phyloP scores from a whole-genome alignment of 1,139 yeast genomes.

The Diutina neorugosa region DNA sequence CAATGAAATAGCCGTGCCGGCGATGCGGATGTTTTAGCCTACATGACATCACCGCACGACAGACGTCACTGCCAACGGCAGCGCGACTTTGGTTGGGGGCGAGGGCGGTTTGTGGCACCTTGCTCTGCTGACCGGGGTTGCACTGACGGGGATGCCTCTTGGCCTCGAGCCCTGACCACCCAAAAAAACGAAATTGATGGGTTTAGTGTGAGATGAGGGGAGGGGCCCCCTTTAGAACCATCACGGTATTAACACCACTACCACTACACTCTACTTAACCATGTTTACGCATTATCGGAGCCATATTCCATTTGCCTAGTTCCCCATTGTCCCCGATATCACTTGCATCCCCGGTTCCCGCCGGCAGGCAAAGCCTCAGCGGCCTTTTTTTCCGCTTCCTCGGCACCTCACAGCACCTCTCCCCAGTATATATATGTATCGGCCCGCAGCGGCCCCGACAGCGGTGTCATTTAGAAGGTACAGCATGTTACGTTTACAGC shows the following conservation, averaged over 20 bases:
- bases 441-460: background rate
- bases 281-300: no score
- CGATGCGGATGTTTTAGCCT: background rate
- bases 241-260: no score
- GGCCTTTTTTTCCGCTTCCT: background rate
- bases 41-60: background rate
- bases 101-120: background rate
- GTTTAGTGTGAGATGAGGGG: background rate
- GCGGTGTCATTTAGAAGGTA: background rate
- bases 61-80: background rate
- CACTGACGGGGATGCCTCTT: no score
- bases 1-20: background rate
- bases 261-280: no score
- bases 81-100: background rate
- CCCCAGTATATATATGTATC: background rate
- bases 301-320: no score
- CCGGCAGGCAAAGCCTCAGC: background rate
- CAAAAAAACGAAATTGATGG: background rate
- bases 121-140: no score
- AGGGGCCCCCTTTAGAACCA: background rate
- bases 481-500: slow-evolving; percentile 2
- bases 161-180: background rate
- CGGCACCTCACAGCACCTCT: background rate
- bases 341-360: background rate
- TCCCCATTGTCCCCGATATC: background rate